These are phyloP conservation scores for Zasmidium cellare DNA, from an alignment of 2,329 filamentous ascomycete species.

Conservation along the genomic window DNA sequence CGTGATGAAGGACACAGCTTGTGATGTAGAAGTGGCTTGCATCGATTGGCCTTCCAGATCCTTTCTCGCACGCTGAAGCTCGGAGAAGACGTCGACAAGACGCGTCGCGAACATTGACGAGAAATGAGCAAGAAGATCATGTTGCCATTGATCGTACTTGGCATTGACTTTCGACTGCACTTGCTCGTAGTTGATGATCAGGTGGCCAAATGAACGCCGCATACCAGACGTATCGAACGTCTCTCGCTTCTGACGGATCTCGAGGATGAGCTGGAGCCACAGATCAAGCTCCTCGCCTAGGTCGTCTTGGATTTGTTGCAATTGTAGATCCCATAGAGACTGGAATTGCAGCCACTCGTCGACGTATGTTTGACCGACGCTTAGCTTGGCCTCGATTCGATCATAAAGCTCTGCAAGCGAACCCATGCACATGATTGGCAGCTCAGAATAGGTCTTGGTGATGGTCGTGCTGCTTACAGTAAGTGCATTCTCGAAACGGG, in stretches of 20 bases:
- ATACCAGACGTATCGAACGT: slow-evolving; percentile 98
- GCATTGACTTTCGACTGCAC: slow-evolving; percentile 98
- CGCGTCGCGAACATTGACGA: slow-evolving; percentile 82
- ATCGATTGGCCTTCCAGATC: slow-evolving; percentile 90
- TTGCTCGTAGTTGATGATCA: slow-evolving; percentile 96
- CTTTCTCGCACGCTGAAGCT: slow-evolving; percentile 85
- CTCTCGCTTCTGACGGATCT: slow-evolving; percentile 90
- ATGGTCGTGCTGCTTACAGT: slow-evolving; percentile 61
- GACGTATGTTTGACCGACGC: slow-evolving; percentile 79
- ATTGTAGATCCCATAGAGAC: slow-evolving; percentile 95
- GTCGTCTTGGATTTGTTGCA: slow-evolving; percentile 90
- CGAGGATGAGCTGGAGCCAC: slow-evolving; percentile 94
- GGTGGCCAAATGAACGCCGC: slow-evolving; percentile 86
- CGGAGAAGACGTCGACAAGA: slow-evolving; percentile 88
- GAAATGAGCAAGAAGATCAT: slow-evolving; percentile 94
- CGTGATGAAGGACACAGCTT: slow-evolving; percentile 97
- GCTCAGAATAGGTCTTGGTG: slow-evolving; percentile 74
- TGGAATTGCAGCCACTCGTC: slow-evolving; percentile 99
- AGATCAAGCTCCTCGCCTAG: slow-evolving; percentile 87
- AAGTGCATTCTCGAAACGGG: slow-evolving; percentile 86
- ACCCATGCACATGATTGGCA: slow-evolving; percentile 80
- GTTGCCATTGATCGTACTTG: slow-evolving; percentile 99
- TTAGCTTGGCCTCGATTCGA: slow-evolving; percentile 79
- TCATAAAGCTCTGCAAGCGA: slow-evolving; percentile 78
- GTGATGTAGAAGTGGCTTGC: slow-evolving; percentile 91